Conservation (phyloP, 768 basidiomycete species). For the Termitomyces heimii region DNA sequence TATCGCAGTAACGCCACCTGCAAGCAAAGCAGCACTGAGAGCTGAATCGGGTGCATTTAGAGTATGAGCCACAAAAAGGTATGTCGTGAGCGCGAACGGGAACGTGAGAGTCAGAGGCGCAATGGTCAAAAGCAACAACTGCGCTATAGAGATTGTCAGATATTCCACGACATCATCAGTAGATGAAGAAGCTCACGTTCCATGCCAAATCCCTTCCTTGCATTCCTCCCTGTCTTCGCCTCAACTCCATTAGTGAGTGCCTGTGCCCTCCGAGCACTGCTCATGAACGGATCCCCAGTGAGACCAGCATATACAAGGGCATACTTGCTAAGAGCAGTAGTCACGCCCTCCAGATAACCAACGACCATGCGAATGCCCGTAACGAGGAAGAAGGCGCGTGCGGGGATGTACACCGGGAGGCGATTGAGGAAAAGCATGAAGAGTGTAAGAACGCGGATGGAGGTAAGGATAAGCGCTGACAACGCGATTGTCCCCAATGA, state of each 20-base stretch:
- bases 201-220: conserved; percentile 42
- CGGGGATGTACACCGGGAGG: conserved; percentile 47
- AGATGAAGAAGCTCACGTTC: conserved; percentile 43
- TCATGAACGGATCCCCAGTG: conserved; percentile 67
- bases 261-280: conserved; percentile 42
- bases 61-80: conserved; percentile 86
- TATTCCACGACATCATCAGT: background rate
- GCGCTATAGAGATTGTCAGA: conserved; percentile 28
- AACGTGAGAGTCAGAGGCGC: conserved; percentile 76
- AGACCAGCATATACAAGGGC: conserved; percentile 71
- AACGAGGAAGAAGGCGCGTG: conserved; percentile 39
- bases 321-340: conserved; percentile 49
- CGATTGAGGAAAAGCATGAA: conserved; percentile 45
- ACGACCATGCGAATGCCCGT: conserved; percentile 41
- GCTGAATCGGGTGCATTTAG: conserved; percentile 66
- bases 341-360: conserved; percentile 48
- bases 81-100: conserved; percentile 76
- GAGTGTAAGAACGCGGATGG: conserved; percentile 54
- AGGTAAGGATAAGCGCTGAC: conserved; percentile 70
- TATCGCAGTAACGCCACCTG: conserved; percentile 73
- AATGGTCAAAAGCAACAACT: conserved; percentile 69
- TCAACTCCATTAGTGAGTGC: conserved; percentile 34
- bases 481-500: conserved; percentile 78
- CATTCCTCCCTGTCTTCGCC: conserved; percentile 27
- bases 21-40: conserved; percentile 67